phyloP scores from a whole-genome alignment of 106 monocot genomes.

The Allium sativum region DNA sequence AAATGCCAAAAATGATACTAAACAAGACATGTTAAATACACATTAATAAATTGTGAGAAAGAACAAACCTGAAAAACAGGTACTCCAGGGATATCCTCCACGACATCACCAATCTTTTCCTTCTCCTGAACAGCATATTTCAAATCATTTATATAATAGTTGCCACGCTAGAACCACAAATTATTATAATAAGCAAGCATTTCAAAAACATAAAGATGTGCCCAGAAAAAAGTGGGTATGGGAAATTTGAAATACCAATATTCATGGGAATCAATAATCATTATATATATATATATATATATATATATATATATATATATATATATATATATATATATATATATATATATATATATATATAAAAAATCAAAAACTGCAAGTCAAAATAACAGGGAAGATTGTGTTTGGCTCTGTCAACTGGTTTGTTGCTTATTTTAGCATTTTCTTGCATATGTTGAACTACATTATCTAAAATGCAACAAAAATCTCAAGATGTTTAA shows the following conservation, averaged over 20 bases:
- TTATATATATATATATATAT: not conserved
- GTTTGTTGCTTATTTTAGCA: too few species aligned
- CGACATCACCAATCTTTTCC: slow-evolving; percentile 22
- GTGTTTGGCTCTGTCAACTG: too few species aligned
- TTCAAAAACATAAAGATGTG: not conserved
- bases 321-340: not conserved
- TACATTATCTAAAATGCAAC: too few species aligned
- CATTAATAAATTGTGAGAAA: not conserved
- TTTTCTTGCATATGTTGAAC: too few species aligned
- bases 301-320: not conserved
- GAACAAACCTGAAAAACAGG: slow-evolving; percentile 63
- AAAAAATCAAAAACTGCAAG: not conserved
- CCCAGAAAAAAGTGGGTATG: not conserved
- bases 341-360: not conserved
- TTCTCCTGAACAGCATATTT: slow-evolving; percentile 22
- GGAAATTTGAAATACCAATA: not conserved
- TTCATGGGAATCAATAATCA: not conserved
- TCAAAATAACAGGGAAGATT: too few species aligned
- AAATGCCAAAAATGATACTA: not conserved
- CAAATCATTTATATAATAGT: slow-evolving; percentile 1
- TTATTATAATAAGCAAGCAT: not conserved
- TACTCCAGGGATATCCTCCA: slow-evolving; percentile 44
- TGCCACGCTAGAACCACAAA: not conserved
- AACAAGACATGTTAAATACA: not conserved
- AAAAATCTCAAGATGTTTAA: too few species aligned